Evolutionary conservation across 805 yeast species (phyloP).

Genomic region (Kodamaea hsintzibuensis): DNA sequence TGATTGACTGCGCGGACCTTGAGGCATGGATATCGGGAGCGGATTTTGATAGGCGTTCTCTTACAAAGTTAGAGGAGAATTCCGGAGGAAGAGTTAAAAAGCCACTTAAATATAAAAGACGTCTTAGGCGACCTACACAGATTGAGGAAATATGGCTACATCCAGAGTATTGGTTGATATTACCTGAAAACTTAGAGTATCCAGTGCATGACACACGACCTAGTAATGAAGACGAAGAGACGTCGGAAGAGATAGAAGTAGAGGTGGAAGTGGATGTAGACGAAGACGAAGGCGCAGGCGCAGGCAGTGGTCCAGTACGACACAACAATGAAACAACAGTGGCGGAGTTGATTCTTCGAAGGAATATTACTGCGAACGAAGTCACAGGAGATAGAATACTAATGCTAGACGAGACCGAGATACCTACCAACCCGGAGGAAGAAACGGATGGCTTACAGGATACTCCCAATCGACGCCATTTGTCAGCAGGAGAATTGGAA

Average conservation of each 20-base stretch:
- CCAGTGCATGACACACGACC: not conserved
- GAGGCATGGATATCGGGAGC: constrained; percentile 2
- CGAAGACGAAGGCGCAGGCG: not conserved
- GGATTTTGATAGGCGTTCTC: not conserved
- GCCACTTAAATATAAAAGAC: not conserved
- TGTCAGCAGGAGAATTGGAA: constrained; percentile 4
- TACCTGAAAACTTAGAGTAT: constrained; percentile 3
- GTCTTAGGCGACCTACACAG: not conserved
- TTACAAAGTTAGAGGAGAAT: not conserved
- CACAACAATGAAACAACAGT: not conserved
- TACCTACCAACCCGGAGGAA: not conserved
- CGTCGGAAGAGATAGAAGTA: not conserved
- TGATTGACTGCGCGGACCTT: not conserved
- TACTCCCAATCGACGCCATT: not conserved
- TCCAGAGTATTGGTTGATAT: constrained; percentile 5
- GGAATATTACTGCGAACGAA: not conserved
- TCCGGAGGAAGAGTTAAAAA: not conserved
- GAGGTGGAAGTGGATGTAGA: not conserved
- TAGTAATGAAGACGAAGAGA: not conserved
- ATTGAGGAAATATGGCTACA: constrained; percentile 4
- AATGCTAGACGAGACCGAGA: not conserved
- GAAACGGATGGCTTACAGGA: not conserved
- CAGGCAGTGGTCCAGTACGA: not conserved
- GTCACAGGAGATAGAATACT: not conserved
- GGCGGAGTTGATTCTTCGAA: not conserved